A percentile compares a stretch with the other conserved stretches of the same genome.
phyloP scores from a whole-genome alignment of 345 rosid species.

The Excoecaria agallocha region DNA sequence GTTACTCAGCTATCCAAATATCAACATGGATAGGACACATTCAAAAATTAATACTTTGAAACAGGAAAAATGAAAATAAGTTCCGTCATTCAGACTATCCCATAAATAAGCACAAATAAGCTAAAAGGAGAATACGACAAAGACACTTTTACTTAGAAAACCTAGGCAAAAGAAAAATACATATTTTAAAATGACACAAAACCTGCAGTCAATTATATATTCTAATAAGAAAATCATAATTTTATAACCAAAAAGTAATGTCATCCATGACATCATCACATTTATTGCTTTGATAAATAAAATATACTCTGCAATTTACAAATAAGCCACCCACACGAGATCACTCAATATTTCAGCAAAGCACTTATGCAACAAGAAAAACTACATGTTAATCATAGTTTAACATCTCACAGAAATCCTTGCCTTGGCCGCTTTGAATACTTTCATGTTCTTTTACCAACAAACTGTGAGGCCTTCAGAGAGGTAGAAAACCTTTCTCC shows the following conservation, averaged over 20 bases:
- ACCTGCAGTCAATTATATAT: not conserved
- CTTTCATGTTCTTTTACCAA: too few species aligned
- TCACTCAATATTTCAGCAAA: not conserved
- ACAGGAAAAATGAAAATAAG: not conserved
- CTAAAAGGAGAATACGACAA: not conserved
- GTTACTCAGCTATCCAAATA: not conserved
- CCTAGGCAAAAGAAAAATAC: too few species aligned
- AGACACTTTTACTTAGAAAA: too few species aligned
- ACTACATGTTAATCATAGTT: conserved; percentile 1
- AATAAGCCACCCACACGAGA: not conserved
- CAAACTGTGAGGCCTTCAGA: too few species aligned
- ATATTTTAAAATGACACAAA: not conserved
- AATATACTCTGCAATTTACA: not conserved
- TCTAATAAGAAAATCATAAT: not conserved
- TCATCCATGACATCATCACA: not conserved
- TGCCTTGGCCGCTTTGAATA: not conserved
- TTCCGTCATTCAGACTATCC: not conserved
- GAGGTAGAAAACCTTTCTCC: not conserved
- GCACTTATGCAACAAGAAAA: not conserved
- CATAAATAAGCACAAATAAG: not conserved
- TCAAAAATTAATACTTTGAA: not conserved
- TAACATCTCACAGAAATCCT: not conserved
- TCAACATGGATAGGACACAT: not conserved
- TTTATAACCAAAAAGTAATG: not conserved
- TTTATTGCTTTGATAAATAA: not conserved